Base-by-base conservation (phyloP, 305 asterid species). In the Galium porrigens region DNA sequence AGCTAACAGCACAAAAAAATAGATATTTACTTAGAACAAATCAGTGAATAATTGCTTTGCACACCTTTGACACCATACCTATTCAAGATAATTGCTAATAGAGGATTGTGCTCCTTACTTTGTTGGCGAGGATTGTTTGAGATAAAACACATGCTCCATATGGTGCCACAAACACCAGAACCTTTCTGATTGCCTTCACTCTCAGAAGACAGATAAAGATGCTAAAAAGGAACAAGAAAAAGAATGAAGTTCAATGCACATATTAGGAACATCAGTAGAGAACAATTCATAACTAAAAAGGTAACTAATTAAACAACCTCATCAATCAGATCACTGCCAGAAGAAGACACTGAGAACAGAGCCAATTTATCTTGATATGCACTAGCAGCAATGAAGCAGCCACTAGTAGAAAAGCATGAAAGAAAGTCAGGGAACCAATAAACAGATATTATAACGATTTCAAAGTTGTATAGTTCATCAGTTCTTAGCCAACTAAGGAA, bases 71-170 rank as follows among this genome's bases (percentile, higher is more conserved):
- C 64, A 70, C 41, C 74, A 39, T 76, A 89, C 99, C 99, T 89
- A 81, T 89, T 89, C 70, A 92, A 80, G 78, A 92, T 85, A 77
- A 92, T 68, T 73, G 97, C 99, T 78, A 92, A 67, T 51, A 92
- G 64, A 72, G 99, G 94, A 57, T 80, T 90, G 72, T 51, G 67
- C 69, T 70, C 84, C 82, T 80, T 76, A 77, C 73, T 73, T 67
- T 80, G 60, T 70, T 77, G 87, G 67, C 70, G 70, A 70, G 72
- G 52, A 78, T 82, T 84, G 68, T 80, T 72, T 44, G 99, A 84
- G 79, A 92, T 82, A 77, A 92, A 92, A 86, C 99, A 92, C 99
- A 92, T 92, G 87, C 97, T 89, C 99, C 99, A 92, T 84, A 92
- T 92, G 65, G 97, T 85, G 79, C 97, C 99, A 79, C 83, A 79